phyloP scores from a whole-genome alignment of 2,329 filamentous ascomycete genomes.

The Hypomyces rosellus region DNA sequence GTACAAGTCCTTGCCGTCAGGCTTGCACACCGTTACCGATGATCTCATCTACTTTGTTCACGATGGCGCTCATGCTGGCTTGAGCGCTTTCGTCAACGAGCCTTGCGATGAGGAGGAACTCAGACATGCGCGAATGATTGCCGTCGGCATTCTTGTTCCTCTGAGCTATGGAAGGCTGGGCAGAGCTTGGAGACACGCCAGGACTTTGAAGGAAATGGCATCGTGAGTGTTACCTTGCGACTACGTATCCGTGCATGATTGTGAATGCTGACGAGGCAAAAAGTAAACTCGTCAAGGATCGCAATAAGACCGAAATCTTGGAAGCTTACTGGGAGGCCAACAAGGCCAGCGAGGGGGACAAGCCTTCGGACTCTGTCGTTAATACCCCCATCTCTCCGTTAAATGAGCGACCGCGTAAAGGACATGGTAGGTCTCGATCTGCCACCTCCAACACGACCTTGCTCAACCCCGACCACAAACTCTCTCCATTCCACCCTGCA shows the following conservation, averaged over 20 bases:
- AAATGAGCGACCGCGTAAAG: constrained; percentile 26
- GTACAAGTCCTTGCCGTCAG: constrained; percentile 93
- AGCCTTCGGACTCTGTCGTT: constrained; percentile 23
- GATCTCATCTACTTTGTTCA: constrained; percentile 96
- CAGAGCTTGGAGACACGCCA: constrained; percentile 82
- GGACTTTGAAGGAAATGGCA: constrained; percentile 67
- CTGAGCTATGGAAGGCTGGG: constrained; percentile 80
- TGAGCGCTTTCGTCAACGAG: constrained; percentile 86
- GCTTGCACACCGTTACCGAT: constrained; percentile 78
- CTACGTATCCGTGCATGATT: not conserved
- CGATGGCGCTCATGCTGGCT: constrained; percentile 67
- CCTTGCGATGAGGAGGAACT: constrained; percentile 69
- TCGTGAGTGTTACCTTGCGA: constrained; percentile 40
- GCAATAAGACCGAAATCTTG: constrained; percentile 55
- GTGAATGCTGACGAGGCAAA: constrained; percentile 16
- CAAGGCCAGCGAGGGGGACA: constrained; percentile 33
- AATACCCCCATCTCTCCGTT: constrained; percentile 30
- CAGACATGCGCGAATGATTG: constrained; percentile 86
- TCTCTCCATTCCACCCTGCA: constrained; percentile 78
- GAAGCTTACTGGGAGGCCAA: constrained; percentile 72
- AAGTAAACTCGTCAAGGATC: constrained; percentile 58
- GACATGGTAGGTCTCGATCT: constrained; percentile 51
- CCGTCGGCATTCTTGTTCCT: constrained; percentile 82
- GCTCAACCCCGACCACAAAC: constrained; percentile 54
- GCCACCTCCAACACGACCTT: constrained; percentile 56